A percentile compares a stretch with the other conserved stretches of the same genome.
These are phyloP conservation scores for Magnusiomyces tetraspermus DNA, from an alignment of 1,139 yeast species.

Conservation along the genomic window DNA sequence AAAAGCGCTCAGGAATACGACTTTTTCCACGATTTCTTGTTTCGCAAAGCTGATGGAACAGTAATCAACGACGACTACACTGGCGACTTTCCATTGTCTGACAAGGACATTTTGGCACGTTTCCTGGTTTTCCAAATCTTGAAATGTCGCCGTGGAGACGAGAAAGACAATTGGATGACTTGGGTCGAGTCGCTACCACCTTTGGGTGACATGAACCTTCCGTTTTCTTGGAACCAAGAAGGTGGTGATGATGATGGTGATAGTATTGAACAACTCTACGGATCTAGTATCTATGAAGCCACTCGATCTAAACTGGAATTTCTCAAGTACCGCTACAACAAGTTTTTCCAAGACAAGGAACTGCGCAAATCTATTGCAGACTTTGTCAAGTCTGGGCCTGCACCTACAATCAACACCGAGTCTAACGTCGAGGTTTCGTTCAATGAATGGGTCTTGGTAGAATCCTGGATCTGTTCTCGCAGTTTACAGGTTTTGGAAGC, in stretches of 20 bases:
- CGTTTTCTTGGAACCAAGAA: constrained; percentile 22
- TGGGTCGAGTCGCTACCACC: constrained; percentile 26
- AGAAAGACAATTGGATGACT: constrained; percentile 14
- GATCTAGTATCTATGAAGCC: constrained; percentile 28
- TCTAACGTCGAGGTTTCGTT: constrained; percentile 17
- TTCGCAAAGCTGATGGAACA: background rate
- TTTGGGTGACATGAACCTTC: constrained; percentile 25
- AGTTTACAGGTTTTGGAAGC: constrained; percentile 21
- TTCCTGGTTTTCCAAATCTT: constrained; percentile 12
- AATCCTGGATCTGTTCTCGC: constrained; percentile 31
- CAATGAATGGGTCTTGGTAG: constrained; percentile 26
- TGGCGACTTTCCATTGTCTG: background rate
- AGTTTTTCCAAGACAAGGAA: constrained; percentile 17
- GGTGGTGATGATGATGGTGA: constrained; percentile 15
- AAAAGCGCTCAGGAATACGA: background rate
- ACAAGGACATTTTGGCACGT: constrained; percentile 11
- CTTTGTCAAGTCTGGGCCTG: constrained; percentile 18
- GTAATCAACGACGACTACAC: background rate
- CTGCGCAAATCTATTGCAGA: constrained; percentile 17
- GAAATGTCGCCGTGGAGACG: constrained; percentile 6
- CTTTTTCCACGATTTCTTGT: constrained; percentile 3
- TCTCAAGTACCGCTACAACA: constrained; percentile 22
- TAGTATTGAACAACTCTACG: constrained; percentile 22
- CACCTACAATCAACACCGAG: constrained; percentile 5
- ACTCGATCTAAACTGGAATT: constrained; percentile 23